Percentiles rank a stretch among this genome's conserved stretches.
These are phyloP conservation scores for Cyberlindnera americana DNA, from an alignment of 805 yeast species.

Conservation along the genomic window DNA sequence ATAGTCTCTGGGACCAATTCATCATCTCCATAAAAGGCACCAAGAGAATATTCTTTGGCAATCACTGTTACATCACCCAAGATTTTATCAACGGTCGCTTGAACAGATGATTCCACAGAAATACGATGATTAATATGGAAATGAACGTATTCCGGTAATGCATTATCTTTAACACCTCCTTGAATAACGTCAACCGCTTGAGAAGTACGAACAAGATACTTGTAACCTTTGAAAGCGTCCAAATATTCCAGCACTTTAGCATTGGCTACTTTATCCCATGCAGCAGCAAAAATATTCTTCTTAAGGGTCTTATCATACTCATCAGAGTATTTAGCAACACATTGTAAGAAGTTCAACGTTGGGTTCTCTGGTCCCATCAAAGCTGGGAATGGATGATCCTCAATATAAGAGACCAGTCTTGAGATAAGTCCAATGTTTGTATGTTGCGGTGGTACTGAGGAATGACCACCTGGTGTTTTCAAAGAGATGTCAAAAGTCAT, in stretches of 20 bases:
- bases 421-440: conserved; percentile 68
- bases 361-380: conserved; percentile 51
- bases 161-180: conserved; percentile 68
- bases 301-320: conserved; percentile 19
- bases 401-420: conserved; percentile 51
- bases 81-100: conserved; percentile 31
- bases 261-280: conserved; percentile 34
- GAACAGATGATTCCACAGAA: conserved; percentile 42
- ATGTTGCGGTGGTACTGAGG: conserved; percentile 69
- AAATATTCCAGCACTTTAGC: conserved; percentile 33
- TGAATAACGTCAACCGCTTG: conserved; percentile 53
- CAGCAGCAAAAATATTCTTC: conserved; percentile 34
- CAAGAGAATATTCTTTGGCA: conserved; percentile 41
- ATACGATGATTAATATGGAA: conserved; percentile 56
- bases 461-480: conserved; percentile 68
- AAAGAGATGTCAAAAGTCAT: conserved; percentile 48
- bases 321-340: conserved; percentile 50
- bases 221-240: conserved; percentile 27
- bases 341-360: conserved; percentile 48
- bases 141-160: conserved; percentile 57
- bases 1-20: conserved; percentile 18
- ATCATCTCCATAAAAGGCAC: conserved; percentile 11
- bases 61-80: conserved; percentile 31
- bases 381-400: conserved; percentile 49
- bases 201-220: conserved; percentile 32